Evolutionary conservation across 768 basidiomycete species (phyloP).

Genomic region (Leccinum obscurum): DNA sequence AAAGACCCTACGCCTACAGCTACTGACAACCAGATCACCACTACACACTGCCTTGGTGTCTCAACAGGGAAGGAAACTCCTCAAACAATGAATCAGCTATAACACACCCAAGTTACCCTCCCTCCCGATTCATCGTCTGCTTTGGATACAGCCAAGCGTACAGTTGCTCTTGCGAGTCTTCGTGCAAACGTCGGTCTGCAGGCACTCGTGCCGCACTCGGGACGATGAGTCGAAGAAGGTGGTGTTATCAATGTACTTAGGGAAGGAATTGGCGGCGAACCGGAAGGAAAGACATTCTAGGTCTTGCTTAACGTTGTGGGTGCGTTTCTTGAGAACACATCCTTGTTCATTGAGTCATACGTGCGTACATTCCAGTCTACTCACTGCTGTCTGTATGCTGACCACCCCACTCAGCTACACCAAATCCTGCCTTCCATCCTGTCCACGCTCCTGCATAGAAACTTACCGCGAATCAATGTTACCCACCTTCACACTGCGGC

Average conservation of each 20-base stretch:
- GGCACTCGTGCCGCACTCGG: no score
- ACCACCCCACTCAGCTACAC: slow-evolving; percentile 63
- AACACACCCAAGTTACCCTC: slow-evolving; percentile 89
- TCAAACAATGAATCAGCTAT: slow-evolving; percentile 83
- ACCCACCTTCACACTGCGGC: slow-evolving; percentile 78
- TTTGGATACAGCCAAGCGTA: slow-evolving; percentile 67
- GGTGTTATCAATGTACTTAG: no score
- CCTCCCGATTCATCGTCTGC: slow-evolving; percentile 50
- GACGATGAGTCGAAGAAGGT: no score
- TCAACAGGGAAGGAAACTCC: slow-evolving; percentile 27
- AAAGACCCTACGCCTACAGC: slow-evolving; percentile 40
- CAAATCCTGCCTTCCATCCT: slow-evolving; percentile 93
- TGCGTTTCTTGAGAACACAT: slow-evolving; percentile 42
- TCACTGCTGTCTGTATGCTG: neutral
- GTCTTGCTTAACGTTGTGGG: no score
- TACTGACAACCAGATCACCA: slow-evolving; percentile 30
- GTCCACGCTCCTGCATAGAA: slow-evolving; percentile 85
- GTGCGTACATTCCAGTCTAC: slow-evolving; percentile 48
- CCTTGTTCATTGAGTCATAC: slow-evolving; percentile 94
- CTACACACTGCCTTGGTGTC: slow-evolving; percentile 24
- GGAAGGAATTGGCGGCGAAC: no score
- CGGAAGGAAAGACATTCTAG: no score
- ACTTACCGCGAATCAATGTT: slow-evolving; percentile 71
- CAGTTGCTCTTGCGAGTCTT: slow-evolving; percentile 88
- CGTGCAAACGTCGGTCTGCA: slow-evolving; percentile 38